Base-by-base conservation (phyloP, 2,329 filamentous ascomycete species). In the Pseudocercospora eumusae region DNA sequence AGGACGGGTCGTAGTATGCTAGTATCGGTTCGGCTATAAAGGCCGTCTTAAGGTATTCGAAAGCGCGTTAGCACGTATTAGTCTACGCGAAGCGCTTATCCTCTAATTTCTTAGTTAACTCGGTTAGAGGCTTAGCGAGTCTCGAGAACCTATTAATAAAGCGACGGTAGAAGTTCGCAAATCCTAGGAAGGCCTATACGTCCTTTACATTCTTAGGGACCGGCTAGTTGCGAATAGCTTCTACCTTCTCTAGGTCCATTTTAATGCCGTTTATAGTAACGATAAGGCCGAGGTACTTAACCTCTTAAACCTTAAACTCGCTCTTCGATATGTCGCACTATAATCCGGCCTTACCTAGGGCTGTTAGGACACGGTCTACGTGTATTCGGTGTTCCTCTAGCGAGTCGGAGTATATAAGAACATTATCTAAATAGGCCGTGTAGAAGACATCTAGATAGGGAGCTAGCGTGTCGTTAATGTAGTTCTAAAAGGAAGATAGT, bases 381-480 rank as follows among this genome's bases (percentile, higher is more conserved):
- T 54, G 8, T n/a, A 56, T 9, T 15, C 15, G 4, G 23, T 61
- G 28, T 18, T 61, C 33, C 40, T 64, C 45, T 8, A 23, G 60
- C 36, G 50, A 47, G 64, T 61, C 28, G 4, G 9, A 31, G 10
- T 67, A 76, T 23, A 76, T 72, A 4, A 75, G 55, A 31, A 75
- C 74, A 66, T 76, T 61, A 63, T 75, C 65, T 27, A 74, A 36
- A 55, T 73, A 74, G 11, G 65, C 66, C 25, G 69, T 56, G 64
- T 61, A 71, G 49, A 64, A 63, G 57, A 15, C 61, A 58, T 62
- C 59, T 40, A 69, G 4, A 36, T 64, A 36, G 0, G 52, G 42
- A 31, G 1, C 28, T 42, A 75, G 53, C 5, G 60, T 57, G 0
- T 63, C 49, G 49, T 75, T 69, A 65, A 73, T 70, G 65, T 68